Evolutionary conservation across 768 basidiomycete species (phyloP), one percentile per base, ranked within the genome.

Genomic region (Crassisporium funariophilum): DNA sequence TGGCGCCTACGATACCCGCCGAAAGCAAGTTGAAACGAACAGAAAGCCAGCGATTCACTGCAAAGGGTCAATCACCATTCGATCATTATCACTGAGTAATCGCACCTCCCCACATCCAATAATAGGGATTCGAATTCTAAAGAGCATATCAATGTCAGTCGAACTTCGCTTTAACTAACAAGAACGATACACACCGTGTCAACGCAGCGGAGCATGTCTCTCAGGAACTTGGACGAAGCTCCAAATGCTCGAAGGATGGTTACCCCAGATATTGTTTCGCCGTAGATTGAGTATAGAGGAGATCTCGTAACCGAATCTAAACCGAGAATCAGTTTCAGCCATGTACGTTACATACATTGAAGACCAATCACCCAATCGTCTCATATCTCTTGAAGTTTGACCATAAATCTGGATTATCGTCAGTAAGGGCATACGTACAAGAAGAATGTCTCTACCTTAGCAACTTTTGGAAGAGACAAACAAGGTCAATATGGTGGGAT

Each of bases 41-140:
- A 22, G 87, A 87, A 37, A 94, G 73, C 94, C 94, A 98, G 35
- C 92, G 84, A 62, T 93, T 94, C 13, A 94, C 90, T 89, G 51
- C 17, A 4, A 29, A 3, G 34, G 17, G n/a, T 16, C 19, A 38
- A 22, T 13, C 10, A 10, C 22, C 13, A 5, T 15, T 22, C 16
- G 20, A 44, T 19, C 20, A 19, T 25, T 20, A 38, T 16, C 43
- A 25, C 20, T 45, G n/a, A 48, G 4, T n/a, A 12, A 13, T 38
- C 72, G 43, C 61, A 88, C 84, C 83, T 70, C 83, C 88, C 90
- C 88, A 93, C 79, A 88, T 86, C 93, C 93, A 95, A 59, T 88
- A 92, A 62, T 83, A 88, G 3, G 89, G 89, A 59, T 82, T 89
- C 12, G 81, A 58, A 48, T 77, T 78, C 74, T 77, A 45, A 17